Conservation (phyloP, 345 rosid genomes). For the Eucalyptus urophylla region DNA sequence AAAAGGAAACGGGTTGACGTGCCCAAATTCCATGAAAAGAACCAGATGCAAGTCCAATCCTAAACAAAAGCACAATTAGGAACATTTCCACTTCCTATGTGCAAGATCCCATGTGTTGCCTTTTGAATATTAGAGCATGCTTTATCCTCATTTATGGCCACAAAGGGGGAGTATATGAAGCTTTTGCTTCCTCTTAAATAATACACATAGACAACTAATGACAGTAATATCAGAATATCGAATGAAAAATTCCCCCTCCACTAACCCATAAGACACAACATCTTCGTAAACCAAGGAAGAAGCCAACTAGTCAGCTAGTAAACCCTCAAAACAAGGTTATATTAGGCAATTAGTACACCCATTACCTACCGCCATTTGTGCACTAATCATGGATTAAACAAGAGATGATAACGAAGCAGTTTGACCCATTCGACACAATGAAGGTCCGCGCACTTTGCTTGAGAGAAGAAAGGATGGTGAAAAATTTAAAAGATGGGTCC, state of each 20-base stretch:
- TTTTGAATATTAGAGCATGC: background rate
- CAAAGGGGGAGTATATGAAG: background rate
- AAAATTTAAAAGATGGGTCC: background rate
- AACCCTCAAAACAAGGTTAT: background rate
- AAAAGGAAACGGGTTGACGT: background rate
- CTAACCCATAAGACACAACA: background rate
- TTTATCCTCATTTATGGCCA: background rate
- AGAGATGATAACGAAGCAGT: background rate
- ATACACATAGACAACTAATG: background rate
- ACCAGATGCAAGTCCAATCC: background rate
- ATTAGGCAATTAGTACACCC: background rate
- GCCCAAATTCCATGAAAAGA: background rate
- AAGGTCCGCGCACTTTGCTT: background rate
- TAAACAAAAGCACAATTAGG: background rate
- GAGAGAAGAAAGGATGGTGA: background rate
- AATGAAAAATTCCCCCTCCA: background rate
- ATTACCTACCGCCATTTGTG: background rate
- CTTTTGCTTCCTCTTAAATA: background rate
- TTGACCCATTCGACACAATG: background rate
- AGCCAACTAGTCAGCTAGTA: background rate
- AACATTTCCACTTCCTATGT: background rate
- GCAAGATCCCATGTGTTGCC: background rate
- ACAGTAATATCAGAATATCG: background rate
- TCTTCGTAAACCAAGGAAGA: background rate
- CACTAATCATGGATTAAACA: background rate